A percentile compares a stretch with the other conserved stretches of the same genome.
Conservation (phyloP, 2,329 filamentous ascomycete genomes). For the Alternaria tenuissima region DNA sequence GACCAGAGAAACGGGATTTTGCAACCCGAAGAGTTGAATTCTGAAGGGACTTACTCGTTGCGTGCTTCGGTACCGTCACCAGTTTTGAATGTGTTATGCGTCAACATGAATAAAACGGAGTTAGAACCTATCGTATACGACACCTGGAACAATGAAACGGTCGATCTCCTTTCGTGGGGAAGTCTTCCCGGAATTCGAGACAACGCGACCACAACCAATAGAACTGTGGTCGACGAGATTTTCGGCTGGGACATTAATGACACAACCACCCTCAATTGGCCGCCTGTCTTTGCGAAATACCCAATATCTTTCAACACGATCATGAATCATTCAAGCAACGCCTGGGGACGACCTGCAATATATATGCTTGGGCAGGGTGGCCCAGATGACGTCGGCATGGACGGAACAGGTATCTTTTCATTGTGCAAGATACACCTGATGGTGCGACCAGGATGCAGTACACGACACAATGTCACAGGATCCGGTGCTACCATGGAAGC, state of each 20-base stretch:
- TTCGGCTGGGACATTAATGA: slow-evolving; percentile 69
- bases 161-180: slow-evolving; percentile 37
- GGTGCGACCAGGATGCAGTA: slow-evolving; percentile 71
- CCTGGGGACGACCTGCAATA: slow-evolving; percentile 61
- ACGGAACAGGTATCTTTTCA: slow-evolving; percentile 59
- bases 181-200: slow-evolving; percentile 15
- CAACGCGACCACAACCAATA: slow-evolving; percentile 39
- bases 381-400: slow-evolving; percentile 24
- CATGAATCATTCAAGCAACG: slow-evolving; percentile 47
- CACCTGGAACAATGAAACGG: slow-evolving; percentile 60
- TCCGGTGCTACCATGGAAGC: slow-evolving; percentile 67
- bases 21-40: slow-evolving; percentile 68
- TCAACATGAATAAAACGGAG: slow-evolving; percentile 67
- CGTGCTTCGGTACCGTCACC: slow-evolving; percentile 75
- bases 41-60: slow-evolving; percentile 73
- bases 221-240: slow-evolving; percentile 70
- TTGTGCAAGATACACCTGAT: slow-evolving; percentile 74
- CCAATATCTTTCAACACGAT: slow-evolving; percentile 72
- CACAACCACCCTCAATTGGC: slow-evolving; percentile 59
- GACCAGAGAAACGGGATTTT: slow-evolving; percentile 70
- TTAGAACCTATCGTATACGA: slow-evolving; percentile 71
- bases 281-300: slow-evolving; percentile 55
- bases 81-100: slow-evolving; percentile 75
- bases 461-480: slow-evolving; percentile 57
- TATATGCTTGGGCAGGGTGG: slow-evolving; percentile 66